Conservation (phyloP, 129 eudicot genomes). For the Tagetes erecta region DNA sequence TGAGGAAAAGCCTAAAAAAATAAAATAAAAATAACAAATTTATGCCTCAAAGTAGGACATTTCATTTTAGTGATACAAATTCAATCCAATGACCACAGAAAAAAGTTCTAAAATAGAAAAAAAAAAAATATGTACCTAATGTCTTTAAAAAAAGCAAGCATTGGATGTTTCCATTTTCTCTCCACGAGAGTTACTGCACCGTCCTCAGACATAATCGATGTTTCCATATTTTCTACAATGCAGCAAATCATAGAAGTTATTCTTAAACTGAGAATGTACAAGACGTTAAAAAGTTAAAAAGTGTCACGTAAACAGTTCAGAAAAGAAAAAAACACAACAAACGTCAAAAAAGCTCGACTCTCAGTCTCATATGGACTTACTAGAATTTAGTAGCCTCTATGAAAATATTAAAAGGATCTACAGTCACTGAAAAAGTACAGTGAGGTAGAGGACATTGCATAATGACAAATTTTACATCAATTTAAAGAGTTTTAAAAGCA, state of each 20-base stretch:
- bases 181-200: conserved; percentile 17
- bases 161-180: conserved; percentile 40
- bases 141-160: conserved; percentile 48
- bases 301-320: neutral
- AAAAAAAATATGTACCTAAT: conserved; percentile 12
- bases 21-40: neutral
- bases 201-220: conserved; percentile 35
- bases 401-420: neutral
- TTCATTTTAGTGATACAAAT: neutral
- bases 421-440: neutral
- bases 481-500: conserved; percentile 20
- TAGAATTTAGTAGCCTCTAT: conserved; percentile 13
- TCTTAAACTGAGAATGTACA: too few relatives aligned
- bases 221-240: neutral
- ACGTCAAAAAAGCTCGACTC: neutral
- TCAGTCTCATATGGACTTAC: neutral
- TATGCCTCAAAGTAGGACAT: too few relatives aligned
- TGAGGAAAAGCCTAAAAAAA: conserved; percentile 48
- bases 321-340: neutral
- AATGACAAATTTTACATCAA: conserved; percentile 11
- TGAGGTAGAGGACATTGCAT: neutral
- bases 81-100: neutral
- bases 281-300: neutral
- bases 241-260: neutral
- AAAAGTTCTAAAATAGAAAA: neutral